Evolutionary conservation across 345 rosid genomes (phyloP), one percentile per base, ranked within the genome.

Genomic region (Ailanthus altissimus): DNA sequence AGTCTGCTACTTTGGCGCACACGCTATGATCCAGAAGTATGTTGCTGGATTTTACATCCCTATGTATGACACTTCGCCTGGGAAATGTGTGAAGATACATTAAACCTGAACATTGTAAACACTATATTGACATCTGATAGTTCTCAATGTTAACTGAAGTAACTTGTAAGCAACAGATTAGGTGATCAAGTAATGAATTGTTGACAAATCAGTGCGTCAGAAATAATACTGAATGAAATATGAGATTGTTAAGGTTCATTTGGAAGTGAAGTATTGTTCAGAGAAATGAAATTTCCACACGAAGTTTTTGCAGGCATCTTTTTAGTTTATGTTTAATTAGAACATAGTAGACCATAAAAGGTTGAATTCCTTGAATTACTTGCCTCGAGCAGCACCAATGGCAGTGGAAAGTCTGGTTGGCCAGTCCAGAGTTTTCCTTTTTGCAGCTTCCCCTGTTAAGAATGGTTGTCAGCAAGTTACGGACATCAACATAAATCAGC

Each of bases 1-100:
- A 91, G 79, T 91, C 96, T 63, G 91, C 92, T 14, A 91, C 90
- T 75, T 86, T 87, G 20, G 96, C 93, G 47, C 84, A 82, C 96
- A 91, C 88, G 86, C 87, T 88, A 9, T 91, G 85, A 74, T 89
- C 92, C 78, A 91, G 78, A 74, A 91, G 88, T 80, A 91, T 89
- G 83, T 91, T 91, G 84, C 93, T 89, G 25, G 93, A 88, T 82
- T 89, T 89, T 23, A 91, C 92, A 85, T 91, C 96, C 70, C 96
- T 84, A 56, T 89, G 93, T 81, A 87, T 84, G 57, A 87, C 32
- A 16, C 85, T 47, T 47, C 87, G 80, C 43, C 79, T 74, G 3
- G 80, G 60, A 80, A 81, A 85, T 56, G 85, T 74, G 80, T 83
- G 83, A 70, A 87, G 84, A 81, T 85, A 79, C 49, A 73, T 61